Evolutionary conservation across 164 flowering plant species (phyloP), one percentile per base, ranked within the genome.

Genomic region (Kalanchoe fedtschenkoi): DNA sequence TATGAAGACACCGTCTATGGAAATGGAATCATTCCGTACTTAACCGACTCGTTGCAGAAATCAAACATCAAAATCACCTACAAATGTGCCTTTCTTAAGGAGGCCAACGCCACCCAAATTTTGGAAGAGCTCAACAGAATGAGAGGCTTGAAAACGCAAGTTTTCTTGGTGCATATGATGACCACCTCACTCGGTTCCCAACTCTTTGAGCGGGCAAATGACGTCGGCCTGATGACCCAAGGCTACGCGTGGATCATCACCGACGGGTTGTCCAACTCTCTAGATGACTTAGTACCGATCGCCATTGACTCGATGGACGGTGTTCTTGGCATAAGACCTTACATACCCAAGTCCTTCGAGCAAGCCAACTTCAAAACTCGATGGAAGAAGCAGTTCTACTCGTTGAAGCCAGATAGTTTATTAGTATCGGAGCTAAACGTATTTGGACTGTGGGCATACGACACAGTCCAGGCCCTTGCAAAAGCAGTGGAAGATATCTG

Each of bases 401-500:
- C n/a, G 30, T 34, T 24, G 22, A 43, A 66, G 17, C 62, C 69
- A 46, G 30, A 46, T 9, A 44, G 38, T 28, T 38, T n/a, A n/a
- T n/a, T 21, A 0, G 47, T 34, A 28, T 19, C 43, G 29, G 63
- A 43, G 55, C 19, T 47, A 32, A 66, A 61, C 38, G 28, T 70
- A 1, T 70, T 61, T 33, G 78, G 79, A 13, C 4, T 80, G 46
- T 71, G 78, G 78, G 83, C 81, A 3, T 80, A 82, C 63, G 84
- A 82, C 64, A 58, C 74, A 1, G 42, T 63, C 6, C 67, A 63
- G 60, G 71, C 74, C 2, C 15, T 80, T 4, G 82, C 82, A 10
- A 63, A 32, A 35, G 75, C 80, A 41, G 70, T 59, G 0, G 78
- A 74, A 63, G 72, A 41, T 24, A 64, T 62, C 22, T 70, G 69